Evolutionary conservation across 2,329 filamentous ascomycete species (phyloP).

Genomic region (Plectosphaerella cucumerina): DNA sequence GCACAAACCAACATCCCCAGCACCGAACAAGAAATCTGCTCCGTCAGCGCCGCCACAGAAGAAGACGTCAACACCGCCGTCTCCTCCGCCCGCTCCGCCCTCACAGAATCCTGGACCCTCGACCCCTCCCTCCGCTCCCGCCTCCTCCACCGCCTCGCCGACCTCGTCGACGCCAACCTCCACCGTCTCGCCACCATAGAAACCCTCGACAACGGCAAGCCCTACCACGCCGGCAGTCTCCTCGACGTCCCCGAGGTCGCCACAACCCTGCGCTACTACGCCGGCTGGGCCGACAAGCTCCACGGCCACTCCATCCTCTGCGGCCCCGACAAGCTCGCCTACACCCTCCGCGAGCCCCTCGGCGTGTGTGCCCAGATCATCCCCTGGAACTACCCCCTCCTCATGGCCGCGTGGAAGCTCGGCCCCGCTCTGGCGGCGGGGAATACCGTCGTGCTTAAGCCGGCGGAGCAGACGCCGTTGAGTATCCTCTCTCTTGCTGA

Average conservation of each 20-base stretch:
- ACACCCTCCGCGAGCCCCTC: constrained; percentile 71
- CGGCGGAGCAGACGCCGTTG: constrained; percentile 57
- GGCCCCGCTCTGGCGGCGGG: constrained; percentile 59
- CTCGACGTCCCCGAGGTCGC: constrained; percentile 53
- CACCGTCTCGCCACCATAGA: constrained; percentile 50
- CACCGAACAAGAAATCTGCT: constrained; percentile 62
- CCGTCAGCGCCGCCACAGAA: constrained; percentile 56
- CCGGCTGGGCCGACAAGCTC: constrained; percentile 76
- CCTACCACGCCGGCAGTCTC: constrained; percentile 60
- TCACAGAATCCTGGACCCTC: constrained; percentile 48
- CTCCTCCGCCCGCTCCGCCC: constrained; percentile 62
- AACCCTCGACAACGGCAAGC: constrained; percentile 79
- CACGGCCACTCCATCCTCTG: constrained; percentile 75
- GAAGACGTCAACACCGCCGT: constrained; percentile 69
- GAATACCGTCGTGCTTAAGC: constrained; percentile 56
- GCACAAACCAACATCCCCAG: constrained; percentile 16
- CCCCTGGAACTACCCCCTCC: constrained; percentile 77
- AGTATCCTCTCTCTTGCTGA: constrained; percentile 57
- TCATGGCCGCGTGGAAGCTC: constrained; percentile 67
- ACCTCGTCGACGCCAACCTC: constrained; percentile 62
- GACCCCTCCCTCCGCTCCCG: constrained; percentile 61
- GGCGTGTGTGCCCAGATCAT: constrained; percentile 76
- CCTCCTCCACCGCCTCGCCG: constrained; percentile 66
- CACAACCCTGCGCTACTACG: constrained; percentile 66
- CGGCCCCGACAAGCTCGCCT: constrained; percentile 66